Conservation (phyloP, 2,329 filamentous ascomycete species). For the Diaporthe helianthi region DNA sequence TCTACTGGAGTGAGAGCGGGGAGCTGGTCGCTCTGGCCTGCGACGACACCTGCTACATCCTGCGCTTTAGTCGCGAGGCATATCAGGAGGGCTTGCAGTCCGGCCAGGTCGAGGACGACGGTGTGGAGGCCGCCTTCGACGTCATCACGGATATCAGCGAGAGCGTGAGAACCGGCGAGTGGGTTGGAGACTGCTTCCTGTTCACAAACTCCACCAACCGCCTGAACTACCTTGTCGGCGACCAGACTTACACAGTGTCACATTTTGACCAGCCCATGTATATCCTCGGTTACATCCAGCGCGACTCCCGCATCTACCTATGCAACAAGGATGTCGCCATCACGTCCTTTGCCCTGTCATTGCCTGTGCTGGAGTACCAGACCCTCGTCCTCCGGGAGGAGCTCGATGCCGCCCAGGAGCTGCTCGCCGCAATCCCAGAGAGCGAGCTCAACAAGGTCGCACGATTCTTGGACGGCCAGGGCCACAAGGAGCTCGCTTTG, state of each 20-base stretch:
- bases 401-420: slow-evolving; percentile 86
- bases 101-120: slow-evolving; percentile 85
- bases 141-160: slow-evolving; percentile 96
- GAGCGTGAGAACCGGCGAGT: slow-evolving; percentile 91
- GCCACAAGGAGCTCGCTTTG: slow-evolving; percentile 93
- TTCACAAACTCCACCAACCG: slow-evolving; percentile 98
- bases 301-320: slow-evolving; percentile 94
- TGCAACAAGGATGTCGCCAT: slow-evolving; percentile 95
- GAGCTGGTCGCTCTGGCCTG: slow-evolving; percentile 93
- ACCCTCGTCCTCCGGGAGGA: slow-evolving; percentile 93
- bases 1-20: slow-evolving; percentile 98
- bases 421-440: slow-evolving; percentile 83
- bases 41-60: slow-evolving; percentile 86
- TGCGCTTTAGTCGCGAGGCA: slow-evolving; percentile 88
- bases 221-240: slow-evolving; percentile 95
- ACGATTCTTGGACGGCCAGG: slow-evolving; percentile 95
- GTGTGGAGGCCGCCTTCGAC: slow-evolving; percentile 94
- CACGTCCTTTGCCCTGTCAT: slow-evolving; percentile 87
- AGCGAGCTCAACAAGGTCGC: slow-evolving; percentile 98
- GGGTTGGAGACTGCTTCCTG: slow-evolving; percentile 98
- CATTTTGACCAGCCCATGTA: slow-evolving; percentile 98
- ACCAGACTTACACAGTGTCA: slow-evolving; percentile 96
- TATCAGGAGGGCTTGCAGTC: slow-evolving; percentile 84
- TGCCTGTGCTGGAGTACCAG: slow-evolving; percentile 95
- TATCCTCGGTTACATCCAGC: slow-evolving; percentile 90